Percentiles rank a stretch among this genome's conserved stretches.
Conservation (phyloP, 2,329 filamentous ascomycete genomes). For the Lasiodiplodia gonubiensis region DNA sequence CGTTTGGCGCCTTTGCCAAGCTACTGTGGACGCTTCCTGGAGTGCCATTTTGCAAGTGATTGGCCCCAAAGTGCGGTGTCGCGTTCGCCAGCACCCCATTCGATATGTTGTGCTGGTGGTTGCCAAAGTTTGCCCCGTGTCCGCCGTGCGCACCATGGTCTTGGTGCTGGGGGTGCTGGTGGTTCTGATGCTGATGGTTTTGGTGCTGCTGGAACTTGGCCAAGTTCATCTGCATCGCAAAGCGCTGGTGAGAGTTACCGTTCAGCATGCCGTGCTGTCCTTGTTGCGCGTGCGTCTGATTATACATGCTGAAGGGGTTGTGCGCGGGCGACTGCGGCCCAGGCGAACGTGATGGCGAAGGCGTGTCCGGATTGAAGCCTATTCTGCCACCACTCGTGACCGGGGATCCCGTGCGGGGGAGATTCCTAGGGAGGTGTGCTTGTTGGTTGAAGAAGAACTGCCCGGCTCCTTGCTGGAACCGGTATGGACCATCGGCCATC, state of each 20-base stretch:
- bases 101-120: constrained; percentile 67
- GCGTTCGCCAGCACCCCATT: constrained; percentile 67
- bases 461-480: constrained; percentile 66
- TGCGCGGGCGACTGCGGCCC: constrained; percentile 57
- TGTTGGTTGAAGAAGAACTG: constrained; percentile 63
- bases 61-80: constrained; percentile 65
- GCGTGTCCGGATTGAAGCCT: constrained; percentile 56
- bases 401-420: constrained; percentile 56
- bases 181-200: constrained; percentile 53
- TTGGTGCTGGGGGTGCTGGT: constrained; percentile 67
- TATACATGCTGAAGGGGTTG: constrained; percentile 69
- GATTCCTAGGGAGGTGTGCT: constrained; percentile 50
- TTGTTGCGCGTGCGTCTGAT: constrained; percentile 68
- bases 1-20: constrained; percentile 63
- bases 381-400: constrained; percentile 49
- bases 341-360: constrained; percentile 64
- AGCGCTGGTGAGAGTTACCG: constrained; percentile 67
- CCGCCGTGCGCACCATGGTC: constrained; percentile 62
- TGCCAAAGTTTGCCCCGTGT: constrained; percentile 53
- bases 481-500: constrained; percentile 72
- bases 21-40: constrained; percentile 61
- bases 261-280: constrained; percentile 79
- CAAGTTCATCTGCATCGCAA: constrained; percentile 62
- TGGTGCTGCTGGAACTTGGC: constrained; percentile 73
- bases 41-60: constrained; percentile 65